These are phyloP conservation scores for Kurtzmaniella quercitrusa DNA, from an alignment of 1,139 yeast species.

Conservation along the genomic window DNA sequence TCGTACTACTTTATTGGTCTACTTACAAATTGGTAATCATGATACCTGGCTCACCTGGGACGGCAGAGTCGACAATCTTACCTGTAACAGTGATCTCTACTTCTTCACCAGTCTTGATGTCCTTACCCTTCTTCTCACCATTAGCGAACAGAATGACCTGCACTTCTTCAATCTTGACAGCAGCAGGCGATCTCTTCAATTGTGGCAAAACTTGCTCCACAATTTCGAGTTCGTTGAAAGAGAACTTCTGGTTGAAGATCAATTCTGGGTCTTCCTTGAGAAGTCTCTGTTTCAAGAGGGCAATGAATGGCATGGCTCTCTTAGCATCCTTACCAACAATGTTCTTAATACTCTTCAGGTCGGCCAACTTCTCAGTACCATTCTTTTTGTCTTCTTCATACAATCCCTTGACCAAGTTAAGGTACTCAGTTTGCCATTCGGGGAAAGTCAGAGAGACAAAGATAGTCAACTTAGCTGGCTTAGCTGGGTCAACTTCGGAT, in stretches of 20 bases:
- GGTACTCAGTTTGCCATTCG: conserved; percentile 90
- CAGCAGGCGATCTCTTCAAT: conserved; percentile 64
- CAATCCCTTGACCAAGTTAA: conserved; percentile 76
- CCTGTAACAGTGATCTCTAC: conserved; percentile 59
- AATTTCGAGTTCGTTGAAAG: conserved; percentile 71
- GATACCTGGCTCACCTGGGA: conserved; percentile 94
- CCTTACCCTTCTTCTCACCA: conserved; percentile 59
- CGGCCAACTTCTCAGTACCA: conserved; percentile 47
- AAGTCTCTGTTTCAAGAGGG: conserved; percentile 77
- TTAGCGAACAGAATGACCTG: conserved; percentile 54
- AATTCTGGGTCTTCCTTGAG: conserved; percentile 60
- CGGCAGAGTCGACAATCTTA: conserved; percentile 75
- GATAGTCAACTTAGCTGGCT: conserved; percentile 69
- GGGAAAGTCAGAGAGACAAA: conserved; percentile 84
- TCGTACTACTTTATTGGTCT: not conserved
- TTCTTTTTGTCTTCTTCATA: conserved; percentile 39
- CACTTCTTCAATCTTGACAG: conserved; percentile 52
- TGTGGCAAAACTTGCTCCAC: conserved; percentile 53
- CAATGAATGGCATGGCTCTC: conserved; percentile 97
- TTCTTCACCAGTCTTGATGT: conserved; percentile 65
- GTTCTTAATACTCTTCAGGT: conserved; percentile 56
- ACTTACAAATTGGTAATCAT: conserved; percentile 54
- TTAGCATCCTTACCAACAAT: conserved; percentile 78
- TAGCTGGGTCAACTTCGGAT: conserved; percentile 63
- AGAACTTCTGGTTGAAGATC: conserved; percentile 84